Base-by-base conservation (phyloP, 441 rosid species). In the Adansonia rubrostipa region DNA sequence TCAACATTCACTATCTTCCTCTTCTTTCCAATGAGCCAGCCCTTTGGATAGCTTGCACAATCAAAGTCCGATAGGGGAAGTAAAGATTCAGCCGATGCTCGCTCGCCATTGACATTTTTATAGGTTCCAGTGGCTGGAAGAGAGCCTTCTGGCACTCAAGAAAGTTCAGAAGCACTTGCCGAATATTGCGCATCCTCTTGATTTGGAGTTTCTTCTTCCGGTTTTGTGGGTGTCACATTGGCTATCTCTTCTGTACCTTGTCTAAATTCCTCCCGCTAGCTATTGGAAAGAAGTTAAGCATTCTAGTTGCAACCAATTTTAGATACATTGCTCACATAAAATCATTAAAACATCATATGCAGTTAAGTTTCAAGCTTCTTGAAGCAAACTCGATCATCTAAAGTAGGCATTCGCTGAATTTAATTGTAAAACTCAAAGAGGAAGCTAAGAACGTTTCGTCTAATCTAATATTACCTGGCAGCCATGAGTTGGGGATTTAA, bases 31-130 rank as follows among this genome's bases (percentile, higher is more conserved):
- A 96, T 86, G 78, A 96, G 82, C 98, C 99, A 96, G 4, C 99
- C 98, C 71, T 92, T 92, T 0, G 99, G 98, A 85, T 94, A 96
- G 86, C 75, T 81, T 2, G 97, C 86, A 22, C 92, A 57, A 80
- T 96, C 99, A 17, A 96, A 96, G 85, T 96, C 99, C 1, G 98
- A 98, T 4, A 98, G 98, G 5, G 99, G 98, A 56, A 96, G 88
- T 57, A 93, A 82, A 4, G 93, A 88, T 78, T 93, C 99, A 36
- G 94, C 92, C 0, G 91, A 81, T 70, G 81, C 88, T 42, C 87
- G 86, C 53, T 71, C 68, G 40, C 93, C 91, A 50, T 91, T 90
- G 77, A 79, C 47, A 68, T 85, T 10, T 33, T 64, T 2, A 79
- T 76, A 28, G 99, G 97, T 60, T 93, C 98, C 63, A 96, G 83